Base-by-base conservation (phyloP, 176 grass and related monocot genomes). In the Ampelocalamus luodianensis region DNA sequence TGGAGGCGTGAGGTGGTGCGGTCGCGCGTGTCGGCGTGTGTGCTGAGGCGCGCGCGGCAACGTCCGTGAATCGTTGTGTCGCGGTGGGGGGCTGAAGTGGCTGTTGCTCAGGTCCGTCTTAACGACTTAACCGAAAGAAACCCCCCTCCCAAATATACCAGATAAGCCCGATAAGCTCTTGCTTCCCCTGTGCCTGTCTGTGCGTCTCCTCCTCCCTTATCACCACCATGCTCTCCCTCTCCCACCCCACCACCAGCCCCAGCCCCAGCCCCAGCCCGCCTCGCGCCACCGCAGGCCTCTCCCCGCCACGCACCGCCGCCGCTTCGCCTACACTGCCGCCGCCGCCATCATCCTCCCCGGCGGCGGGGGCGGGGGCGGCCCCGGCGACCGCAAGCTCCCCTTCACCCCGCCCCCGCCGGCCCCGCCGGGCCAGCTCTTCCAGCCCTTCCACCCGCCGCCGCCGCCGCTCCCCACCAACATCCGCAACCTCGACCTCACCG, bases 391-490 rank as follows among this genome's bases (percentile, higher is more conserved):
- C 66, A 91, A 79, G 82, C 90, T 95, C 36, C 88, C 93, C 12
- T 92, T 90, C 83, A 86, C 86, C 1, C 88, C 87, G 0, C 90
- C 93, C 1, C 86, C 84, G 29, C 27, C 54, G 15, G 80, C 88
- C 0, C 83, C 91, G 4, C 81, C 87, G 0, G 91, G 88, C 18
- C 69, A 92, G 79, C 69, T 95, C 51, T 99, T 92, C 86, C 91
- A 92, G 78, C 93, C 96, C 13, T 96, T 93, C 81, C 85, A 92
- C 39, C 86, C 90, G n/a, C 93, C 96, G 7, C 64, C 89, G 1
- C 86, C 81, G 3, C 96, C 91, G 9, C 77, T 96, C 5, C 96
- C 93, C 0, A 10, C 59, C 4, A 74, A 45, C 38, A 92, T 75
- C 86, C 88, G 91, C 51, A 56, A 80, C 76, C 77, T 99, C 40